Base-by-base conservation (phyloP, 257 asterid species). In the Nicotiana noctiflora region DNA sequence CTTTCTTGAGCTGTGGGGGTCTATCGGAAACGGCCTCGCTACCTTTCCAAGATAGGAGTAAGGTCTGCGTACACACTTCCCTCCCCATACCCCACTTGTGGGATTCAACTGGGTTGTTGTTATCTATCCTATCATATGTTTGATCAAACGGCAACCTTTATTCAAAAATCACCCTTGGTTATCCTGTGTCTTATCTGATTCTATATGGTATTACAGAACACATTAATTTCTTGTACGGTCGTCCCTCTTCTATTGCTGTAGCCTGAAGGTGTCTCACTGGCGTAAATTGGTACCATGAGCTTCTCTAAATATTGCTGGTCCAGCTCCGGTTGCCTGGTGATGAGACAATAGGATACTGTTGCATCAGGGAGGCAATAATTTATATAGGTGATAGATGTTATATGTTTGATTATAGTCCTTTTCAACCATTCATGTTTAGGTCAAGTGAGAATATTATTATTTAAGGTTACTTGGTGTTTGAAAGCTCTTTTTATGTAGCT, bases 391-490 rank as follows among this genome's bases (percentile, higher is more conserved):
- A 49, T 68, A n/a, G 55, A n/a, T 68, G 55, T 34, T 37, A 37
- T 67, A n/a, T 37, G 18, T n/a, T 67, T 18, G 76, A 37, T 67
- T 67, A 40, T 67, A n/a, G 11, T 37, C 32, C 11, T 67, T 67
- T 67, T n/a, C 76, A 37, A 67, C 55, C 55, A 17, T 37, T 67
- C 55, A 23, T 67, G 34, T 72, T 72, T 34, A 8, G 78, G 49
- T 72, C 78, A 23, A 23, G 78, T 72, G 78, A 72, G 78, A 72
- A 46, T 14, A 46, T 72, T 23, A 72, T 46, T n/a, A 18, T 68
- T 11, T 21, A 23, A 46, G 23, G 59, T 46, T 44, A 15, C 19
- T 70, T 46, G 37, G 77, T 72, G 60, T 72, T n/a, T 7, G 60
- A 46, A 40, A 72, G 78, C 31, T 49, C 40, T 21, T 72, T 60